Evolutionary conservation across 2,329 filamentous ascomycete genomes (phyloP), one percentile per base, ranked within the genome.

Genomic region (Botrytis tulipae): DNA sequence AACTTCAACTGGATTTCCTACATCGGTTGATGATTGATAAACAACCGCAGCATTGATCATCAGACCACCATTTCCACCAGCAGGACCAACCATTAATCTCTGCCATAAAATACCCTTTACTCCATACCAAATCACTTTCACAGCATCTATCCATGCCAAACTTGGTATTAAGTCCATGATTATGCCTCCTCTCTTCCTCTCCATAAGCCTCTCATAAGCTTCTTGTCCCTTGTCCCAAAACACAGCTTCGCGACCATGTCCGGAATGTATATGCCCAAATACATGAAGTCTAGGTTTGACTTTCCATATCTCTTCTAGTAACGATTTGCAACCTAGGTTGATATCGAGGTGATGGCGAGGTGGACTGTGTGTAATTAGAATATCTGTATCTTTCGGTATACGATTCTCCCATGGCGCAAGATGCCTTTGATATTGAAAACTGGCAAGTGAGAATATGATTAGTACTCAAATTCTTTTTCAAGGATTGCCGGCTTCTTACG

Each of bases 221-320:
- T 71, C 70, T 71, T 92, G 89, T 25, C 85, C 86, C 40, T 86
- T 84, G 78, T 91, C 89, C 88, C 89, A 92, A 80, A 87, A 88
- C 2, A 90, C 84, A 1, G 86, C 82, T 78, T 90, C 87, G 44
- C 82, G 82, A 25, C 90, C 90, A 71, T 89, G 86, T 9, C 87
- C 89, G 54, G 85, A 87, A 80, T 93, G 90, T 65, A 91, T 84
- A 81, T 92, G 90, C 2, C 90, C 90, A 80, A 91, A 92, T 37
- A 92, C 86, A 80, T 92, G 90, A 42, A 92, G 81, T 4, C 80
- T 80, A 0, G 91, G 90, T 73, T 86, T 87, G 0, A 91, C 85
- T 40, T 87, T 85, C 85, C 87, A 88, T 40, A 88, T 82, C 78
- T 92, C 90, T 48, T 83, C 79, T 22, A 90, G 83, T 18, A 92